Evolutionary conservation across 1,139 yeast genomes (phyloP), one percentile per base, ranked within the genome.

Genomic region (Candida sojae): DNA sequence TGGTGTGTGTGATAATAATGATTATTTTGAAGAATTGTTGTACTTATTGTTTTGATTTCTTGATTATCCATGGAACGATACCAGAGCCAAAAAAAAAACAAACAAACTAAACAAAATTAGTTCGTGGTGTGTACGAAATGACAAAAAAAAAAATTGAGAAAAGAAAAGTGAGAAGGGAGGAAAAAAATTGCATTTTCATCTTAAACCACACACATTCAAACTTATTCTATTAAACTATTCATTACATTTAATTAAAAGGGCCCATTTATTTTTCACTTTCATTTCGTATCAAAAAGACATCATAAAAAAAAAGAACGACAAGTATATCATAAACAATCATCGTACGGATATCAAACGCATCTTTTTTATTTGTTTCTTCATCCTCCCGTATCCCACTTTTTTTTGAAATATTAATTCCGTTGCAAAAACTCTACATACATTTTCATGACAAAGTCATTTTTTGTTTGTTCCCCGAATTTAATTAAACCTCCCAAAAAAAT

Each of bases 381-480:
- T 2, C 3, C 12, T 12, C 6, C 9, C 29, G 6, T 26, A 6
- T 8, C 9, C 29, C 21, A 6, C 9, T 26, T 26, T 26, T 26
- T 26, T 26, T 26, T 26, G 29, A 17, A 17, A 17, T 17, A 17
- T 26, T 26, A 26, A 8, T 26, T 26, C 29, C 29, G 29, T 26
- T 26, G 9, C 29, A 26, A 6, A 25, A 6, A 26, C 9, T 26
- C 2, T 26, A 26, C 9, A 26, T 26, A 26, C 29, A 26, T 23
- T 36, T n/a, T 25, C 39, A 36, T 36, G 39, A 36, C 39, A 29
- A 5, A 23, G 39, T 36, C 39, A 36, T 25, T 25, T 8, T 25
- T 36, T 25, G 30, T 25, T 23, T 31, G 13, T 25, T 36, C 39
- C 39, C 39, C 39, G 39, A 36, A 36, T 36, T 36, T 36, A 25